A percentile compares a stretch with the other conserved stretches of the same genome.
These are phyloP conservation scores for Sugiyamaella neomexicana DNA, from an alignment of 1,139 yeast species.

Conservation along the genomic window DNA sequence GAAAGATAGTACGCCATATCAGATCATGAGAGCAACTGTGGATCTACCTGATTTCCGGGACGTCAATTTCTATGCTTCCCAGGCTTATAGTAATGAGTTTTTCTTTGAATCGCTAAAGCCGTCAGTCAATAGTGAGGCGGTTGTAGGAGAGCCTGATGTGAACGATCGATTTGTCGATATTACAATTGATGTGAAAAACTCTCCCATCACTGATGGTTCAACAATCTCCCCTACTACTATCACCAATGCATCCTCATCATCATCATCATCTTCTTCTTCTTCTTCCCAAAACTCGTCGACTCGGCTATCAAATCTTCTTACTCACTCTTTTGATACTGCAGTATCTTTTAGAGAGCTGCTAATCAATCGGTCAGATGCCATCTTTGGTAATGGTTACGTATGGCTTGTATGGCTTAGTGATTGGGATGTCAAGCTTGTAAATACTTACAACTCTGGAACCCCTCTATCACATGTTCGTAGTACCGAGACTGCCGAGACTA, in stretches of 20 bases:
- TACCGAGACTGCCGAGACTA: conserved; percentile 10
- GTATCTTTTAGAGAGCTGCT: conserved; percentile 58
- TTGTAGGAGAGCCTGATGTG: conserved; percentile 20
- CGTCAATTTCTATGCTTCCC: conserved; percentile 80
- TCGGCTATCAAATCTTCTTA: conserved; percentile 33
- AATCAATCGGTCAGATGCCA: conserved; percentile 59
- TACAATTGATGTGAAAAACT: conserved; percentile 28
- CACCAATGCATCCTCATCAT: conserved; percentile 11
- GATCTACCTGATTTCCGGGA: conserved; percentile 60
- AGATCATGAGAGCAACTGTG: conserved; percentile 68
- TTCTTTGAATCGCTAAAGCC: conserved; percentile 66
- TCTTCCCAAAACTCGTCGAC: conserved; percentile 7
- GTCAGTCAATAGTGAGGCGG: conserved; percentile 34
- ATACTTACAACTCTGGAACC: conserved; percentile 83
- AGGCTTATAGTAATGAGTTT: conserved; percentile 88
- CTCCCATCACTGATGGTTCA: conserved; percentile 22
- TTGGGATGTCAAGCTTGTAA: conserved; percentile 57
- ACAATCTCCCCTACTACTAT: conserved; percentile 1
- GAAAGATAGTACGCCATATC: conserved; percentile 40
- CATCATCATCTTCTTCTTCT: too few relatives aligned
- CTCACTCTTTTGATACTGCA: conserved; percentile 43
- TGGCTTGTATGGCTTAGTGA: conserved; percentile 66
- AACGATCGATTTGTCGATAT: conserved; percentile 29
- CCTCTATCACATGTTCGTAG: conserved; percentile 54
- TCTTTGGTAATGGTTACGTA: conserved; percentile 81